Conservation (phyloP, 208 protist genomes). For the Trypanosoma boissoni region DNA sequence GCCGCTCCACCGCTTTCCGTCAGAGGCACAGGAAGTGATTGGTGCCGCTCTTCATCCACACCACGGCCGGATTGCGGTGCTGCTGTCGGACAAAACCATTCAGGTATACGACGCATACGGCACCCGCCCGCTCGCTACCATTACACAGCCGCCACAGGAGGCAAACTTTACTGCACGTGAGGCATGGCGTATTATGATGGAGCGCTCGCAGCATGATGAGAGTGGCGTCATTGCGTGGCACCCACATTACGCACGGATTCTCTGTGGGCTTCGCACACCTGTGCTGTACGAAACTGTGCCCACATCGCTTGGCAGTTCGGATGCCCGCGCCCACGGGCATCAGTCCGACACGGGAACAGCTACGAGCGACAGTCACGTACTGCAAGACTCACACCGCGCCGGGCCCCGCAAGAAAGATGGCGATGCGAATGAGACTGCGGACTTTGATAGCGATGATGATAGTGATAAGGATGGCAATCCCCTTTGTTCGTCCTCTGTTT, state of each 20-base stretch:
- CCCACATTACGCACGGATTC: constrained; percentile 37
- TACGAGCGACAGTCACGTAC: too few species aligned
- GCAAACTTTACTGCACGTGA: constrained; percentile 46
- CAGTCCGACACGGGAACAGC: too few species aligned
- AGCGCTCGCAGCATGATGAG: constrained; percentile 49
- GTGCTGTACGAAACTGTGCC: constrained; percentile 54
- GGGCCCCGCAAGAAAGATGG: too few species aligned
- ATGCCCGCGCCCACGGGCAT: too few species aligned
- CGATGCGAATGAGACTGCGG: too few species aligned
- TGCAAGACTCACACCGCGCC: too few species aligned
- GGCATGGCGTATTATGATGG: constrained; percentile 54
- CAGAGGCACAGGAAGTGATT: constrained; percentile 78
- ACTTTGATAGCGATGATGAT: not conserved
- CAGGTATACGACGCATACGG: constrained; percentile 71
- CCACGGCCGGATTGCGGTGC: constrained; percentile 52
- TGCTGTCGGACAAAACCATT: constrained; percentile 66
- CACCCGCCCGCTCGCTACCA: constrained; percentile 44
- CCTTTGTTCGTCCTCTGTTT: too few species aligned
- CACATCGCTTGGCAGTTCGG: too few species aligned
- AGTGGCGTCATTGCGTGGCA: constrained; percentile 67
- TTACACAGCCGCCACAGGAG: constrained; percentile 33
- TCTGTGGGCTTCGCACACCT: constrained; percentile 63
- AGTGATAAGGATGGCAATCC: not conserved
- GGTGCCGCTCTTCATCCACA: constrained; percentile 49
- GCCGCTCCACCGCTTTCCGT: constrained; percentile 62